Conservation (phyloP, 2,329 filamentous ascomycete genomes). For the Ceratocystis eucalypticola region DNA sequence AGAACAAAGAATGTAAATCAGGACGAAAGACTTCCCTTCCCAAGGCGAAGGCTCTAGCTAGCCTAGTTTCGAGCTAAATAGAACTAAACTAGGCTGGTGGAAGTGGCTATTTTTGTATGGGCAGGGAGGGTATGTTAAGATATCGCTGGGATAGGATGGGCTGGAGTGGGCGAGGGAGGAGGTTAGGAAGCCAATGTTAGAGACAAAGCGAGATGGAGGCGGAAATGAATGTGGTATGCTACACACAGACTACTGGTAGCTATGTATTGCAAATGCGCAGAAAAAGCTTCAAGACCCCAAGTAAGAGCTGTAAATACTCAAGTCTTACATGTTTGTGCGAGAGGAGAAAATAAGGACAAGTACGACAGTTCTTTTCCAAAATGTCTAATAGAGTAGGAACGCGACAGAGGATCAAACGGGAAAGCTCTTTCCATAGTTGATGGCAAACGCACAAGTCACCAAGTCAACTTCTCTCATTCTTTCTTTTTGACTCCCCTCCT, state of each 20-base stretch:
- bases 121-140: background rate
- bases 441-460: background rate
- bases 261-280: background rate
- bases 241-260: background rate
- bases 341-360: no score
- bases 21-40: no score
- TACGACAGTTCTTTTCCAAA: background rate
- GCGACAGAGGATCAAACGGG: constrained; percentile 6
- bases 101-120: background rate
- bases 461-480: background rate
- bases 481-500: background rate
- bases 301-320: no score
- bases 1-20: background rate
- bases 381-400: background rate
- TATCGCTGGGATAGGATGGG: background rate
- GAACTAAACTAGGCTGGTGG: background rate
- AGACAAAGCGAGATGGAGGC: background rate
- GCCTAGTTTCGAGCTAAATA: background rate
- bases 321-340: no score
- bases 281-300: no score
- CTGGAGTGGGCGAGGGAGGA: background rate
- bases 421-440: background rate
- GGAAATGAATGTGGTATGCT: background rate
- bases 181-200: background rate
- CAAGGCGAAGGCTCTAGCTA: no score